Percentiles rank a stretch among this genome's conserved stretches.
These are phyloP conservation scores for Aristolochia fimbriata DNA, from an alignment of 164 flowering plant species.

Conservation along the genomic window DNA sequence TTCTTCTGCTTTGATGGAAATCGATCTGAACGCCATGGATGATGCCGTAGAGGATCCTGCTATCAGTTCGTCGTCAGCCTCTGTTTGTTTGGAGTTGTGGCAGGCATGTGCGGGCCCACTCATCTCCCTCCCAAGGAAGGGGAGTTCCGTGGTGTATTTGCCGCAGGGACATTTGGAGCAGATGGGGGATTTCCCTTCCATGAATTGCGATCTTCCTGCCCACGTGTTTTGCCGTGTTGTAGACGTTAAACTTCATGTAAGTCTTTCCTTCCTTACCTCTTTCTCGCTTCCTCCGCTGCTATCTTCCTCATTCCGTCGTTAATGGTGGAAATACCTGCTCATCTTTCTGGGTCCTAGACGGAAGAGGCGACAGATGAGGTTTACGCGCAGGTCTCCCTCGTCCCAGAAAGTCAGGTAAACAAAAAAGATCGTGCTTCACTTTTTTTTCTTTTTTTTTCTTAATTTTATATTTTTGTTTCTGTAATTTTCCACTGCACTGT, in stretches of 20 bases:
- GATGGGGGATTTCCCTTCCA: constrained; percentile 20
- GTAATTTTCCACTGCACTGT: neutral
- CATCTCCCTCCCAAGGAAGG: constrained; percentile 76
- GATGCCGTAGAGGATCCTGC: constrained; percentile 33
- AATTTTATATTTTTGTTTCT: neutral
- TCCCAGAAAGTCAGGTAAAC: constrained; percentile 65
- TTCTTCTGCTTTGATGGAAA: constrained; percentile 25
- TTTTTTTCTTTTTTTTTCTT: neutral
- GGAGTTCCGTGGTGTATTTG: constrained; percentile 70
- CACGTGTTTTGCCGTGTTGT: constrained; percentile 85
- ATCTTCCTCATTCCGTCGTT: constrained; percentile 1
- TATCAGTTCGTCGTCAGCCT: constrained; percentile 13
- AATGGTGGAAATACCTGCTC: neutral
- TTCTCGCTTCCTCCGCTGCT: neutral
- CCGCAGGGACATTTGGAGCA: constrained; percentile 94
- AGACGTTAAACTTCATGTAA: constrained; percentile 82
- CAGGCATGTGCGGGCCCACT: constrained; percentile 95
- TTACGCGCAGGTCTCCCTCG: constrained; percentile 73
- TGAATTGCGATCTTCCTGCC: constrained; percentile 47
- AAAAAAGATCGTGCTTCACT: neutral
- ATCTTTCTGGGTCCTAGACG: constrained; percentile 48
- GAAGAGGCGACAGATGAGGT: constrained; percentile 77
- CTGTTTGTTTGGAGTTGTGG: constrained; percentile 92
- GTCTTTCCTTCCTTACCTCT: constrained; percentile 6
- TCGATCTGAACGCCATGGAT: constrained; percentile 56